phyloP scores from a whole-genome alignment of 1,139 yeast genomes.

The Magnusiomyces clavatus region DNA sequence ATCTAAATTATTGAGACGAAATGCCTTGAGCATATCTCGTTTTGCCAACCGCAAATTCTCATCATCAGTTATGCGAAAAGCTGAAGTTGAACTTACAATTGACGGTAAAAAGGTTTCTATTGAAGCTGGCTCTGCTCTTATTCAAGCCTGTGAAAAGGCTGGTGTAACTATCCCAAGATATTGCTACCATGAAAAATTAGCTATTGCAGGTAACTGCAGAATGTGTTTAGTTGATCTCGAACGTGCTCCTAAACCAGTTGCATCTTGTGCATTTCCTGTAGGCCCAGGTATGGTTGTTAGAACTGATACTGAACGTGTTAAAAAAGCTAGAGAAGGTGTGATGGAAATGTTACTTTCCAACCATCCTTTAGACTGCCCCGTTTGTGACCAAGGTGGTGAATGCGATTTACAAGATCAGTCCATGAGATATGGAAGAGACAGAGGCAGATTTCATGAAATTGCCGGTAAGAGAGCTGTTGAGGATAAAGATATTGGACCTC shows the following conservation, averaged over 20 bases:
- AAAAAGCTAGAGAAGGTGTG: conserved; percentile 83
- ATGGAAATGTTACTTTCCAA: conserved; percentile 83
- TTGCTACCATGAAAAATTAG: conserved; percentile 86
- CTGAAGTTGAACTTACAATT: conserved; percentile 67
- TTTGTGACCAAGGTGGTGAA: conserved; percentile 93
- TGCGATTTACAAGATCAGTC: conserved; percentile 90
- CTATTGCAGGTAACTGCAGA: conserved; percentile 92
- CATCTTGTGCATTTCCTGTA: conserved; percentile 89
- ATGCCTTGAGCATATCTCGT: conserved; percentile 14
- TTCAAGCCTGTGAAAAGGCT: conserved; percentile 89
- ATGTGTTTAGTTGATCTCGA: conserved; percentile 91
- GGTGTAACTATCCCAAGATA: conserved; percentile 84
- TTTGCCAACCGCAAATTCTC: conserved; percentile 24
- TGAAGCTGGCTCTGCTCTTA: conserved; percentile 82
- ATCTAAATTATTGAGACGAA: conserved; percentile 13
- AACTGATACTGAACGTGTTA: conserved; percentile 72
- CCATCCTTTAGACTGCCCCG: conserved; percentile 90
- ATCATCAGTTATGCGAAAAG: conserved; percentile 25
- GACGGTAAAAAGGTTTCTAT: conserved; percentile 73
- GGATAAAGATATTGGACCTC: conserved; percentile 85
- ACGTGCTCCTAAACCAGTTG: conserved; percentile 83
- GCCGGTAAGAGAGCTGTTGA: conserved; percentile 86
- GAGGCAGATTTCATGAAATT: conserved; percentile 77
- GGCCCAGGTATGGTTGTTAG: conserved; percentile 84
- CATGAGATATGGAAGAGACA: conserved; percentile 74